These are phyloP conservation scores for Ophiostoma pallidulum DNA, from an alignment of 2,329 filamentous ascomycete species.

Conservation along the genomic window DNA sequence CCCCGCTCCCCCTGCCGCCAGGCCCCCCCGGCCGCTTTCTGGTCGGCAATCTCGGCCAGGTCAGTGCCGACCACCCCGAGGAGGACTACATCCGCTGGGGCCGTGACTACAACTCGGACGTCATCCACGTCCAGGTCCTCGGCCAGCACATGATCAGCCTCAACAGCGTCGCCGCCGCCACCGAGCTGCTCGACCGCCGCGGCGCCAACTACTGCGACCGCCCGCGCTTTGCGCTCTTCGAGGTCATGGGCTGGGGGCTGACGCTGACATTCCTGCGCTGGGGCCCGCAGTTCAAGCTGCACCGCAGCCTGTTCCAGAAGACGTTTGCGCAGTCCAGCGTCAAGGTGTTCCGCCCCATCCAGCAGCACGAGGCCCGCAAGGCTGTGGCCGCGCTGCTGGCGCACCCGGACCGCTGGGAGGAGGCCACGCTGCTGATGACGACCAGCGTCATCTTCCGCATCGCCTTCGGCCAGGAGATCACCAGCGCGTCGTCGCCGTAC, in stretches of 20 bases:
- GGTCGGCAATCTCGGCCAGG: constrained; percentile 89
- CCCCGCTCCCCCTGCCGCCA: constrained; percentile 12
- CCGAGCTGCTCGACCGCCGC: constrained; percentile 31
- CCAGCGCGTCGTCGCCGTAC: constrained; percentile 29
- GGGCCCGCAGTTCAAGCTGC: constrained; percentile 31
- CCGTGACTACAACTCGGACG: constrained; percentile 19
- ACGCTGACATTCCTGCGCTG: constrained; percentile 34
- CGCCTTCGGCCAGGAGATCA: constrained; percentile 33
- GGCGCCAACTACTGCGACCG: constrained; percentile 31
- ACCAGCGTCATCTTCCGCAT: constrained; percentile 34
- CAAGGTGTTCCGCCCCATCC: constrained; percentile 14
- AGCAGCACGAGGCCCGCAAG: constrained; percentile 24
- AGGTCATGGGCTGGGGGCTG: constrained; percentile 35
- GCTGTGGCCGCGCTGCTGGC: constrained; percentile 24
- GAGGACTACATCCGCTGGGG: constrained; percentile 16
- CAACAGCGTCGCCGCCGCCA: constrained; percentile 28
- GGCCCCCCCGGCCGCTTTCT: constrained; percentile 31
- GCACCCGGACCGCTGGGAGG: constrained; percentile 28
- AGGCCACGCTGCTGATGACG: constrained; percentile 27
- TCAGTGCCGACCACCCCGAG: constrained; percentile 82
- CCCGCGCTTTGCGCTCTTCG: constrained; percentile 29
- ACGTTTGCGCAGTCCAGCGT: constrained; percentile 24
- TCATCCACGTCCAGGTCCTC: constrained; percentile 26
- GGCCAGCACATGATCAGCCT: constrained; percentile 31
- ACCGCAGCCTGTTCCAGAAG: constrained; percentile 32